Base-by-base conservation (phyloP, 768 basidiomycete species). In the Daedaleopsis sinensis region DNA sequence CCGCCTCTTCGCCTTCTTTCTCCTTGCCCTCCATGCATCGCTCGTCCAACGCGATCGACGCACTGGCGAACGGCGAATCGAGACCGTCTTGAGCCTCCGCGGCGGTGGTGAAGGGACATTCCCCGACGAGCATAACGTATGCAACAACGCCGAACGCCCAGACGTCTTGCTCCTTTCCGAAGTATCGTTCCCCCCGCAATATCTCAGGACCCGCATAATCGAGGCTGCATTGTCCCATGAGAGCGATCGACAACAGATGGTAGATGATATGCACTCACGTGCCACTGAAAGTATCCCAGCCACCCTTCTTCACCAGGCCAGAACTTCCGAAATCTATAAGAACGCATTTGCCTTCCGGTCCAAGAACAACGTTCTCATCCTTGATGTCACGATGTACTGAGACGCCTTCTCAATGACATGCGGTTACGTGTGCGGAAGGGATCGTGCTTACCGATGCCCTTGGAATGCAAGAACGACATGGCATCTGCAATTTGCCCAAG, bases 181-280 rank as follows among this genome's bases (percentile, higher is more conserved):
- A 84, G 73, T 99, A 99, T 52, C 92, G 85, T 72, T 97, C 94
- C 3, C 96, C 96, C 18, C 94, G 88, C 35, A 99, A 77, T 58
- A 99, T 98, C 74, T 99, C 96, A 42, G 96, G 97, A 10, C 92
- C 93, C 16, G 96, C 96, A 71, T 98, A 98, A 73, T 96, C 94
- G 67, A 94, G 78, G 18, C 93, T 94, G 63, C 54, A 55, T 59
- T 35, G 59, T 55, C 62, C 36, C 19, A 67, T 56, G 52, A 63
- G 58, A 63, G 62, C 49, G 18, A 49, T 58, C 53, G 46, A 50
- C 51, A 39, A 52, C 55, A 50, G 42, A 49, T 61, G 19, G 42
- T 10, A 35, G n/a, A 43, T 36, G 37, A 55, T 53, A 55, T 53
- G 39, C 49, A 86, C 93, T 81, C 76, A 91, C 93, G 93, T 94